Conservation (phyloP, 78 protist genomes). For the Mastigamoeba balamuthi region DNA sequence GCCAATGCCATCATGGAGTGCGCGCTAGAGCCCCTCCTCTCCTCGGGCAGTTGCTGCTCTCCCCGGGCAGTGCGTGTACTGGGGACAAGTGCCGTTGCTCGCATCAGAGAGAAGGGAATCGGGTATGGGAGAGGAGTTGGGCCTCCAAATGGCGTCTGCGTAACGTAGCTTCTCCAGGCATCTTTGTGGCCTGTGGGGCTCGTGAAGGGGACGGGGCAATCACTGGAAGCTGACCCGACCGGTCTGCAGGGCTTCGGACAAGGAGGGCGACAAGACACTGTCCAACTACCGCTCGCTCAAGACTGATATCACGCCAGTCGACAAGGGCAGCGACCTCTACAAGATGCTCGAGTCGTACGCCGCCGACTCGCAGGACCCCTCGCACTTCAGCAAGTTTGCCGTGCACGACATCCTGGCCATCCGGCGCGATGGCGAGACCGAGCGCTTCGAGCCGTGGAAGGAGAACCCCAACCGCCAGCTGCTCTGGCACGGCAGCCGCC, state of each 20-base stretch:
- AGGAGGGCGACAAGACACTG: slow-evolving; percentile 14
- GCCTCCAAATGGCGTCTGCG: too few species aligned
- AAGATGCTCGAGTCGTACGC: slow-evolving; percentile 10
- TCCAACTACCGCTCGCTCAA: slow-evolving; percentile 27
- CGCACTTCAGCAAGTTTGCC: slow-evolving; percentile 2
- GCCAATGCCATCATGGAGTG: slow-evolving; percentile 26
- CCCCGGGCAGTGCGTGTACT: neutral
- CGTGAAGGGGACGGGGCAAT: too few species aligned
- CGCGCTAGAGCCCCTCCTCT: too few species aligned
- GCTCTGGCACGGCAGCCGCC: slow-evolving; percentile 75
- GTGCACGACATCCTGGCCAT: slow-evolving; percentile 32
- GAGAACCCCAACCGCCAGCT: slow-evolving; percentile 26
- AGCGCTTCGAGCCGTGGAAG: slow-evolving; percentile 31
- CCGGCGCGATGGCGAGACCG: slow-evolving; percentile 38
- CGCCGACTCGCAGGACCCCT: slow-evolving; percentile 15
- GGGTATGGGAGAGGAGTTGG: too few species aligned
- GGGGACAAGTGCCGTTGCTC: too few species aligned
- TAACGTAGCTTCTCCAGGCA: too few species aligned
- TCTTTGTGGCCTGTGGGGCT: too few species aligned
- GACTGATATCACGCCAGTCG: slow-evolving; percentile 25
- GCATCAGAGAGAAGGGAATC: slow-evolving; percentile 7
- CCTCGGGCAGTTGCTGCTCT: too few species aligned
- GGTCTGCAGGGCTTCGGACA: too few species aligned
- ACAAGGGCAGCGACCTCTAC: slow-evolving; percentile 20
- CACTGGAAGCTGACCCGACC: too few species aligned